Base-by-base conservation (phyloP, 495 filamentous ascomycete genomes). In the Aspergillus steynii region DNA sequence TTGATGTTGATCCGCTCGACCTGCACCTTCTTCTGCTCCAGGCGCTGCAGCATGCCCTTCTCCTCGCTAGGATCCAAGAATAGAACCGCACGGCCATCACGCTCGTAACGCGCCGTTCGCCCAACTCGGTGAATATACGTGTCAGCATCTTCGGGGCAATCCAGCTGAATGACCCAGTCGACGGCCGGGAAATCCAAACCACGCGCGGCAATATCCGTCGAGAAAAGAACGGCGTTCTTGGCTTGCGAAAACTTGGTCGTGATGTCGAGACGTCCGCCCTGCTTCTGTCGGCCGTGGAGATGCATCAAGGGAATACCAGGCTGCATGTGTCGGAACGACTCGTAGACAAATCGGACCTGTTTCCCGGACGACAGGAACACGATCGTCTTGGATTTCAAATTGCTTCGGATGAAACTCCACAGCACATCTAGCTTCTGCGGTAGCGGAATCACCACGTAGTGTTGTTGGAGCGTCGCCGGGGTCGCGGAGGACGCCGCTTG, bases 61-160 rank as follows among this genome's bases (percentile, higher is more conserved):
- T 97, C 95, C 72, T 98, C 96, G 61, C 85, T 92, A 0, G 96
- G 95, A 28, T 96, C 90, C 0, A 99, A 79, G 74, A 99, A 97
- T 4, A 99, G 74, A 4, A 98, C 91, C 0, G 95, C 94, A 37
- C 88, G 85, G 5, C 95, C 95, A 46, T 89, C 83, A 60, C 88
- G 89, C 62, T 97, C 90, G 71, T 92, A 97, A n/a, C 95, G 85
- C 2, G 95, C 95, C 28, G 95, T 99, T 15, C 95, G 86, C 15
- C 95, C 95, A 12, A 97, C 96, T 55, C 95, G 88, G 72, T 99
- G 95, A 63, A 99, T 99, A 63, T 99, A 99, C 0, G 95, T 98
- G 62, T 97, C 95, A 1, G 89, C 90, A 73, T 99, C 95, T 74
- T 99, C 95, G 0, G 95, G 95, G 61, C 92, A 96, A 71, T 99